Evolutionary conservation across 345 rosid genomes (phyloP).

Genomic region (Arabis alpina): DNA sequence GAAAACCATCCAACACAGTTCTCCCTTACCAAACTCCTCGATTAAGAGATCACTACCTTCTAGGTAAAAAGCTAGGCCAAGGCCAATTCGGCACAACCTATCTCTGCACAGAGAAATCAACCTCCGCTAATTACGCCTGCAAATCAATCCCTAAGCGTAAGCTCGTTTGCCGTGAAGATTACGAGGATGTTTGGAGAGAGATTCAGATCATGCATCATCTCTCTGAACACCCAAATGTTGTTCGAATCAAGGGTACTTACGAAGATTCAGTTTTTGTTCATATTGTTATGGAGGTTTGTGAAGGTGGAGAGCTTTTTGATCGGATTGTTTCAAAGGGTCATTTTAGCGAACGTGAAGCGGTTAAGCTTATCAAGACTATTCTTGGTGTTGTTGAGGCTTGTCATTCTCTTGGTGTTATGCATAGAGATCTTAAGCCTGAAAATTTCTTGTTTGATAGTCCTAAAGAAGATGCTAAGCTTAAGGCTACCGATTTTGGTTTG

Average conservation of each 20-base stretch:
- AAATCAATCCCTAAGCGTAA: conserved; percentile 95
- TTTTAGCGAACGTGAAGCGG: conserved; percentile 95
- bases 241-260: conserved; percentile 83
- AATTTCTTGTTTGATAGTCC: conserved; percentile 88
- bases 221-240: conserved; percentile 84
- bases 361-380: conserved; percentile 79
- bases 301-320: conserved; percentile 96
- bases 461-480: conserved; percentile 79
- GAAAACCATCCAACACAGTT: conserved; percentile 53
- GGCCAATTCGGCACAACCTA: conserved; percentile 99
- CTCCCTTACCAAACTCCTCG: conserved; percentile 88
- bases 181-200: conserved; percentile 97
- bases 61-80: conserved; percentile 94
- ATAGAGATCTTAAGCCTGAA: conserved; percentile 98
- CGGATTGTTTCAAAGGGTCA: conserved; percentile 95
- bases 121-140: conserved; percentile 67
- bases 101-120: conserved; percentile 69
- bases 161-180: conserved; percentile 88
- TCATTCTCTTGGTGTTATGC: conserved; percentile 97
- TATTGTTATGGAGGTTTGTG: conserved; percentile 96
- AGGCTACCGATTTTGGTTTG: conserved; percentile 93
- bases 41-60: conserved; percentile 73
- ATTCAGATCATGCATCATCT: conserved; percentile 99
- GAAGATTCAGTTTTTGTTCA: conserved; percentile 93
- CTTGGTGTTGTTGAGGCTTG: conserved; percentile 92